These are phyloP conservation scores for Chlorella sorokiniana DNA, from an alignment of 139 green algal species.

Conservation along the genomic window DNA sequence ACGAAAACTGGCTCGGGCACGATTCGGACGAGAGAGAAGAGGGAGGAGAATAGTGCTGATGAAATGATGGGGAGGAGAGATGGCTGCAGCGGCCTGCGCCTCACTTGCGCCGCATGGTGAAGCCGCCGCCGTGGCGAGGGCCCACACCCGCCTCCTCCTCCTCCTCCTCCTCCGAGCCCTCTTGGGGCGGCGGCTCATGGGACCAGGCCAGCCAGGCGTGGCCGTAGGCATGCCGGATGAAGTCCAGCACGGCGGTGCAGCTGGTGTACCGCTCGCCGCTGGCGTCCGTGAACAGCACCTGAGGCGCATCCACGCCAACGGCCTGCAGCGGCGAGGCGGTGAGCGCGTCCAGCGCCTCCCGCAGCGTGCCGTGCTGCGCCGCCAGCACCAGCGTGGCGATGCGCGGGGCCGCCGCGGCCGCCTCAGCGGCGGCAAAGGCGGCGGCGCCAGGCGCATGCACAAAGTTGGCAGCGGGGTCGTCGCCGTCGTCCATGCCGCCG, in stretches of 20 bases:
- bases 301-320: background rate
- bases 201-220: background rate
- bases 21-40: too few species aligned
- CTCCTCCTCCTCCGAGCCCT: background rate
- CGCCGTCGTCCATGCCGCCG: too few species aligned
- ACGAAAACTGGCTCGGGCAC: too few species aligned
- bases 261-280: background rate
- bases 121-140: background rate
- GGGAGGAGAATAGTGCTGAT: too few species aligned
- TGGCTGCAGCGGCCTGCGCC: too few species aligned
- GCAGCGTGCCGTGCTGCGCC: background rate
- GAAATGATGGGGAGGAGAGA: too few species aligned
- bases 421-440: background rate
- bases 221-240: conserved; percentile 7
- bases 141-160: background rate
- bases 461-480: too few species aligned
- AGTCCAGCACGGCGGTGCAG: conserved; percentile 3
- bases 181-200: background rate
- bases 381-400: background rate
- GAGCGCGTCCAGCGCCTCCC: conserved; percentile 3
- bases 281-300: conserved; percentile 18
- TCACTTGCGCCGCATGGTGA: conserved; percentile 15
- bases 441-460: too few species aligned
- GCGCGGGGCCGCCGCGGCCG: too few species aligned
- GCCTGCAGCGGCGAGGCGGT: conserved; percentile 19